Evolutionary conservation across 371 early-diverging fungal genomes (phyloP), one percentile per base, ranked within the genome.

Genomic region (Entomophthora muscae): DNA sequence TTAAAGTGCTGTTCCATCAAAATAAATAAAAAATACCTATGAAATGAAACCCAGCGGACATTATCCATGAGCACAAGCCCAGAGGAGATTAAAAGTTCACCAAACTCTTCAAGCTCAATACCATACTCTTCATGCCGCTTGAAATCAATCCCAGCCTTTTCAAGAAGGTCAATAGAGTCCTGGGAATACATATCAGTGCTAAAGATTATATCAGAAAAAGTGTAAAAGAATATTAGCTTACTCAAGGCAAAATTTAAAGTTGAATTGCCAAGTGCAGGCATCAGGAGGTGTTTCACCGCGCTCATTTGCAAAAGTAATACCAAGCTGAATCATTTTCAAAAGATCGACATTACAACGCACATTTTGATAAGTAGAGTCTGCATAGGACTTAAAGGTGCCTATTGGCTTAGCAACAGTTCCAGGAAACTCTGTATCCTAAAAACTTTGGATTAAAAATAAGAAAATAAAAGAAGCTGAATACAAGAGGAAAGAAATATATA

Each of bases 351-450:
- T 99, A 74, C 97, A 96, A 67, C 99, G 79, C 63, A 99, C 71
- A 22, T 97, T 95, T 71, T 99, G 98, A 73, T 98, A 99, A 71
- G 93, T 93, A 70, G 93, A 96, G 74, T 97, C 96, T 2, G 93
- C 83, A n/a, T 91, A 85, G 3, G 93, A 91, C 62, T 78, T 79
- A 69, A 99, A 99, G 67, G 80, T 88, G 33, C 99, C 99, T 68
- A 98, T 90, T 10, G 99, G 99, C 68, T 98, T 80, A 10, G 98
- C 99, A 23, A 99, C 98, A 2, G 98, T 96, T 53, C 99, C 99
- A 53, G 99, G 99, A 69, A 99, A 99, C 75, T 99, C 99, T 5
- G 99, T 99, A 75, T 99, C 97, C 92, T n/a, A n/a, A n/a, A n/a
- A n/a, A n/a, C n/a, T n/a, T n/a, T n/a, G n/a, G n/a, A n/a, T n/a